A percentile compares a stretch with the other conserved stretches of the same genome.
Conservation (phyloP, 2,329 filamentous ascomycete genomes). For the Diaporthe sp. region DNA sequence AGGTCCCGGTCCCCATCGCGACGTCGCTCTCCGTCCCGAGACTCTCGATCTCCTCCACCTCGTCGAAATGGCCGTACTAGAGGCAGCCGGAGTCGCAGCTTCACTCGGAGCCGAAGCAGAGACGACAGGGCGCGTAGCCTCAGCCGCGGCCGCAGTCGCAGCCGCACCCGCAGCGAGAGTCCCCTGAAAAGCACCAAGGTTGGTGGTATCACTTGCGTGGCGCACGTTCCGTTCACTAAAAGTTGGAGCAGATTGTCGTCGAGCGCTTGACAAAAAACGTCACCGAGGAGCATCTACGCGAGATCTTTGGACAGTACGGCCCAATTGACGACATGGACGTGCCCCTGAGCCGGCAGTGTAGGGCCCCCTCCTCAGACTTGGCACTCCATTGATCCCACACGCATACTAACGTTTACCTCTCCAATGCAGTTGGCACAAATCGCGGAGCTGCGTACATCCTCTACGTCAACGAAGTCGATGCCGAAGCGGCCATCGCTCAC, state of each 20-base stretch:
- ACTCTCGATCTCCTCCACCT: constrained; percentile 48
- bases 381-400: background rate
- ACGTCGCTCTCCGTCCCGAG: constrained; percentile 41
- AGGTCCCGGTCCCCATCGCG: constrained; percentile 39
- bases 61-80: constrained; percentile 53
- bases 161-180: constrained; percentile 53
- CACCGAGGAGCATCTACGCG: constrained; percentile 85
- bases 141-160: constrained; percentile 51
- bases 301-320: constrained; percentile 93
- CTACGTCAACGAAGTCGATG: constrained; percentile 81
- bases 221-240: constrained; percentile 31
- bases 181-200: constrained; percentile 67
- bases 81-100: constrained; percentile 46
- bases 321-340: constrained; percentile 88
- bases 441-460: constrained; percentile 94
- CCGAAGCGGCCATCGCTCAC: constrained; percentile 89
- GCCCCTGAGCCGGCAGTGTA: constrained; percentile 89
- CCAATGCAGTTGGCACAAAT: constrained; percentile 74
- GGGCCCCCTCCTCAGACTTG: constrained; percentile 47
- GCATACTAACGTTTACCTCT: constrained; percentile 5
- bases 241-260: constrained; percentile 80
- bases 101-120: constrained; percentile 48
- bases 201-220: constrained; percentile 40
- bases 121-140: constrained; percentile 50
- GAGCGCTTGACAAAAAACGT: constrained; percentile 97